Evolutionary conservation across 164 flowering plant species (phyloP).

Genomic region (Cinnamomum micranthum): DNA sequence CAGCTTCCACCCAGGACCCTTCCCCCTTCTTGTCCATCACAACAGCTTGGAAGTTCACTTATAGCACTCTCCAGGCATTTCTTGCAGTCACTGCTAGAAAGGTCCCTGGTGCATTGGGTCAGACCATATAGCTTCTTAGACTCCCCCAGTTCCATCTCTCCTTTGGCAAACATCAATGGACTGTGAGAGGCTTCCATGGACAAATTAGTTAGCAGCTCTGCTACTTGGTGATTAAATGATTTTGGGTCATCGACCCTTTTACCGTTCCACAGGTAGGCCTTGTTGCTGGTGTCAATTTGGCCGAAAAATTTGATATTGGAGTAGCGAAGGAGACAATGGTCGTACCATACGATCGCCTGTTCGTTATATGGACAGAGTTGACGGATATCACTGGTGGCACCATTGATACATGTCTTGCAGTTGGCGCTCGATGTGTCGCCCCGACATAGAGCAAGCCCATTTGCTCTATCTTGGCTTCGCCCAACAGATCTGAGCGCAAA

Average conservation of each 20-base stretch:
- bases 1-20: slow-evolving; percentile 50
- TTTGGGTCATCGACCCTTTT: slow-evolving; percentile 18
- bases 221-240: slow-evolving; percentile 21
- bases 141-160: slow-evolving; percentile 16
- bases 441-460: slow-evolving; percentile 39
- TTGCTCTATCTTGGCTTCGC: background rate
- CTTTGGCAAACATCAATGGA: slow-evolving; percentile 25
- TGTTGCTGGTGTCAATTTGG: slow-evolving; percentile 18
- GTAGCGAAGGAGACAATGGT: slow-evolving; percentile 42
- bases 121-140: slow-evolving; percentile 30
- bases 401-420: slow-evolving; percentile 35
- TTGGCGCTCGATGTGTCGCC: slow-evolving; percentile 32
- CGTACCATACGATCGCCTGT: slow-evolving; percentile 39
- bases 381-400: slow-evolving; percentile 23
- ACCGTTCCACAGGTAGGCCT: slow-evolving; percentile 14
- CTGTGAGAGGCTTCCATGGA: slow-evolving; percentile 14
- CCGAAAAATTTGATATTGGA: slow-evolving; percentile 34
- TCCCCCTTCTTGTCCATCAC: slow-evolving; percentile 50
- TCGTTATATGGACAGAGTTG: slow-evolving; percentile 28
- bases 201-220: slow-evolving; percentile 21
- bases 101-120: slow-evolving; percentile 51
- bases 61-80: slow-evolving; percentile 37
- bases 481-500: slow-evolving; percentile 18
- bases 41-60: slow-evolving; percentile 34
- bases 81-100: slow-evolving; percentile 29